phyloP scores from a whole-genome alignment of 129 eudicot species.

The Lactuca sativa region DNA sequence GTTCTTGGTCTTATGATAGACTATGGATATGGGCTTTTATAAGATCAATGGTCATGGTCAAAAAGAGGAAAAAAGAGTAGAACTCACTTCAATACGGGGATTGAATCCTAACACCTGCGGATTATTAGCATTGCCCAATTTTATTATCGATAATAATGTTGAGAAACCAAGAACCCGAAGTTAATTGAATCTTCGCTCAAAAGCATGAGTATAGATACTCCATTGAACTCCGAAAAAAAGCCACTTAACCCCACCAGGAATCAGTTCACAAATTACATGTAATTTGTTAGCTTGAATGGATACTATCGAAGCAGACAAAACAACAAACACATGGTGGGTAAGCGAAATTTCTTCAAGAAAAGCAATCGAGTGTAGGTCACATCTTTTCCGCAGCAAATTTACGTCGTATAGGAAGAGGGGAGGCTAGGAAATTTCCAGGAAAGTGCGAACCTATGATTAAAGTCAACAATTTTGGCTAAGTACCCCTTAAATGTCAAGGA shows the following conservation, averaged over 20 bases:
- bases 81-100: constrained; percentile 33
- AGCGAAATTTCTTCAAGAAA: not conserved
- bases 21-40: not conserved
- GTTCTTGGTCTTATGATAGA: not conserved
- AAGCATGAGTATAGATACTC: not conserved
- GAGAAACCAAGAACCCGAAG: constrained; percentile 1
- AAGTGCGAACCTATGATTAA: constrained; percentile 2
- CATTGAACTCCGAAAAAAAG: constrained; percentile 8
- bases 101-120: constrained; percentile 28
- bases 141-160: not conserved
- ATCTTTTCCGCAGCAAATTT: constrained; percentile 6
- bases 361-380: constrained; percentile 4
- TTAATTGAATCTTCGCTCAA: constrained; percentile 19
- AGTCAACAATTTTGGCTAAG: constrained; percentile 28
- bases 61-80: not conserved
- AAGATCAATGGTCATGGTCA: not conserved
- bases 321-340: constrained; percentile 26
- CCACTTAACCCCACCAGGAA: constrained; percentile 12
- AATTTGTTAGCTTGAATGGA: not conserved
- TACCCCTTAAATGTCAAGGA: constrained; percentile 16
- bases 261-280: not conserved
- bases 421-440: constrained; percentile 28
- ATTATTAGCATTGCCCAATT: constrained; percentile 25
- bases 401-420: not conserved
- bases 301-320: constrained; percentile 17